Evolutionary conservation across 371 early-diverging fungal species (phyloP), one percentile per base, ranked within the genome.

Genomic region (Apophysomyces sp.): DNA sequence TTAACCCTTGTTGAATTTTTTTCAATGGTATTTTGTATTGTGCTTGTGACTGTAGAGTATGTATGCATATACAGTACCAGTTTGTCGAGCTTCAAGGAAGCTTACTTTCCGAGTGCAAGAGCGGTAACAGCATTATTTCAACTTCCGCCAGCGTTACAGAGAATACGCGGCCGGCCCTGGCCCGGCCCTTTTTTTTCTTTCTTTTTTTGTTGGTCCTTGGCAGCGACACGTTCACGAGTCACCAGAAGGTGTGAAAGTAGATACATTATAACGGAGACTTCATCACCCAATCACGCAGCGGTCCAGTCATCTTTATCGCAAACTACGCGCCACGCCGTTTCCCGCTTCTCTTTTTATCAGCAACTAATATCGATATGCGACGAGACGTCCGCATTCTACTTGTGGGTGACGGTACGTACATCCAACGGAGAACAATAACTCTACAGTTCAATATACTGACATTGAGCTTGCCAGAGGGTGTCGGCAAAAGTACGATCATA

Each of bases 401-500:
- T 58, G 87, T 94, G 31, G 95, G 95, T 58, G 95, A 95, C 72
- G 91, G 95, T 95, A 91, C 63, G 86, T 60, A 55, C 26, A 55
- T n/a, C 16, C 16, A 16, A 30, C 24, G 26, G 16, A n/a, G 21
- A 37, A 21, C 12, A 39, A n/a, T 31, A 8, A 26, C 8, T 37
- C 34, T 28, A 15, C 11, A 11, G 4, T 29, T 26, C 16, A 9
- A 2, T 44, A 44, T 44, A 44, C 49, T 44, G 9, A 44, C 24
- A 54, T 18, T 28, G 3, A 3, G 36, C 6, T 44, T 39, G 24
- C 26, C 71, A 93, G 96, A 91, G 74, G 92, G 93, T 44, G 94
- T 94, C 57, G 98, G 98, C 60, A 98, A 98, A 73, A 94, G 94
- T 72, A 94, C 98, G 18, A 78, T 98, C 66, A 93, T 98, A 64